These are phyloP conservation scores for Hydnum rufescens DNA, from an alignment of 768 basidiomycete species.

Conservation along the genomic window DNA sequence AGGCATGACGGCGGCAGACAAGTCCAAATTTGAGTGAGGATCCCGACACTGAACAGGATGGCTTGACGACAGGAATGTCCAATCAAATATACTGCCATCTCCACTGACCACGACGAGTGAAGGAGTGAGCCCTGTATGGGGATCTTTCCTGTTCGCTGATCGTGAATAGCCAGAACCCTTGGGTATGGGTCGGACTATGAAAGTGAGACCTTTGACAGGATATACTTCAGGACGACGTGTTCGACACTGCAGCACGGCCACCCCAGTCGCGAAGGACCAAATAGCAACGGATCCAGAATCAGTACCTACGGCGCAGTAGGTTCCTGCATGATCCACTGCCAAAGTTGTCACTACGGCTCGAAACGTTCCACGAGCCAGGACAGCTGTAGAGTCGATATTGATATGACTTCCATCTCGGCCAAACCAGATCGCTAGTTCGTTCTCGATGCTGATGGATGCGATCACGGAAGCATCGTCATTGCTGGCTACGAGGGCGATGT, in stretches of 20 bases:
- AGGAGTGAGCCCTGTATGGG: not conserved
- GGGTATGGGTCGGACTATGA: slow-evolving; percentile 1
- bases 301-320: slow-evolving; percentile 53
- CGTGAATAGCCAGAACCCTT: not conserved
- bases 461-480: slow-evolving; percentile 47
- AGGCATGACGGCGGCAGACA: too few species aligned
- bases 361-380: not conserved
- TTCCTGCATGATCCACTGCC: slow-evolving; percentile 39
- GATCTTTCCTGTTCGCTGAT: not conserved
- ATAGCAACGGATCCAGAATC: slow-evolving; percentile 40
- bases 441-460: slow-evolving; percentile 56
- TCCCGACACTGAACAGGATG: too few species aligned
- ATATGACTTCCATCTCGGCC: not conserved
- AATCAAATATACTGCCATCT: too few species aligned
- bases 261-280: slow-evolving; percentile 28
- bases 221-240: not conserved
- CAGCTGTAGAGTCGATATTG: not conserved
- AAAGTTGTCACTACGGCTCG: slow-evolving; percentile 14
- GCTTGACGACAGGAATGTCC: too few species aligned
- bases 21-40: too few species aligned
- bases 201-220: not conserved
- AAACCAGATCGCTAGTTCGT: slow-evolving; percentile 57
- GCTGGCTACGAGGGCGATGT: slow-evolving; percentile 60
- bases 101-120: slow-evolving; percentile 9
- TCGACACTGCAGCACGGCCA: not conserved